phyloP scores from a whole-genome alignment of 805 yeast genomes.

The Teunomyces gatunensis region DNA sequence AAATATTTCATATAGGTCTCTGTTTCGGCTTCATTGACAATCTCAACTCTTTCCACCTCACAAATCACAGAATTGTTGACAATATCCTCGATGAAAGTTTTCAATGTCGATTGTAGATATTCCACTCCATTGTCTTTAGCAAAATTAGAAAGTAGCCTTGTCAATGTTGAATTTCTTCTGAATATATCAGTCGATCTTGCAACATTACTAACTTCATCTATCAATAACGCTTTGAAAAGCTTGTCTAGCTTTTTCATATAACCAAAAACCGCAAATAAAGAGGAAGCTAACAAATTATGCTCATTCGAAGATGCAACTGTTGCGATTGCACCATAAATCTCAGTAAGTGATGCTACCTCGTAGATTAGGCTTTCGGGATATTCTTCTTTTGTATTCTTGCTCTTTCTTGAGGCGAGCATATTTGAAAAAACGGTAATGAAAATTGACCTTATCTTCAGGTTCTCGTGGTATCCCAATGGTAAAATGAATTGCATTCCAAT shows the following conservation, averaged over 20 bases:
- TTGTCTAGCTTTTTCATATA: conserved; percentile 34
- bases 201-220: conserved; percentile 60
- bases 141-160: conserved; percentile 68
- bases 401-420: conserved; percentile 45
- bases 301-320: conserved; percentile 65
- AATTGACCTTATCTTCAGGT: conserved; percentile 62
- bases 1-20: conserved; percentile 56
- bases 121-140: conserved; percentile 65
- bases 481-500: conserved; percentile 74
- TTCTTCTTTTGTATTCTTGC: conserved; percentile 20
- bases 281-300: conserved; percentile 67
- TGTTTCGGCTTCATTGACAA: conserved; percentile 31
- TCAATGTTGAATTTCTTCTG: conserved; percentile 79
- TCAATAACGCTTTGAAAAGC: conserved; percentile 53
- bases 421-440: conserved; percentile 76
- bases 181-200: conserved; percentile 68
- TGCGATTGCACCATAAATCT: conserved; percentile 51
- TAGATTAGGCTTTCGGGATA: conserved; percentile 25
- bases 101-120: conserved; percentile 52
- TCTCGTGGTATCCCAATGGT: conserved; percentile 75
- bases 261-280: conserved; percentile 55
- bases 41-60: conserved; percentile 59
- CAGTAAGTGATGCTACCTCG: conserved; percentile 34
- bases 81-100: conserved; percentile 56
- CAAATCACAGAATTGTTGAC: conserved; percentile 48